Percentiles rank a stretch among this genome's conserved stretches.
phyloP scores from a whole-genome alignment of 2,329 filamentous ascomycete genomes.

The Colletotrichum karsti region DNA sequence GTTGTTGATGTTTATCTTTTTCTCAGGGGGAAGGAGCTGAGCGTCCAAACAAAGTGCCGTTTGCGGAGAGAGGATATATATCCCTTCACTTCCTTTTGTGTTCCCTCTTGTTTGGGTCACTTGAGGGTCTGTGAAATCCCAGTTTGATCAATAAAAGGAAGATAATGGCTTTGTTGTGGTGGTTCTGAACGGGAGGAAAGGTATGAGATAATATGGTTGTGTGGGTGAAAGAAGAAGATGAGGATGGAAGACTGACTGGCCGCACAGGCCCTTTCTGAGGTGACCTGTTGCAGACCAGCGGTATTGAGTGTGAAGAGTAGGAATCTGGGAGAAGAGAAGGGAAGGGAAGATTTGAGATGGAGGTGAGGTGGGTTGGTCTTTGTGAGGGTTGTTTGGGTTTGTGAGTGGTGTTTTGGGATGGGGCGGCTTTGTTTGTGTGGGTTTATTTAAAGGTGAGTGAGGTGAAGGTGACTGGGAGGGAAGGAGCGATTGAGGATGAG shows the following conservation, averaged over 20 bases:
- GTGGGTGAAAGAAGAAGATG: neutral
- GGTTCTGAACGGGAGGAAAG: neutral
- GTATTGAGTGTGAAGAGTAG: neutral
- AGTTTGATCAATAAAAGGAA: neutral
- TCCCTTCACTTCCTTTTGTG: too few species aligned
- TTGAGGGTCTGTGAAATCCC: too few species aligned
- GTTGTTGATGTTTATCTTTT: too few species aligned
- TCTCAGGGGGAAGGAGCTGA: too few species aligned
- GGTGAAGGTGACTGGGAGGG: neutral
- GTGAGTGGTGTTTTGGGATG: neutral
- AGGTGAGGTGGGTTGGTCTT: too few species aligned
- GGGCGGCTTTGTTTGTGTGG: neutral
- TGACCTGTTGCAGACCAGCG: neutral
- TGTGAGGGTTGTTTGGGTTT: neutral
- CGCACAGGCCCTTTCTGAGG: neutral
- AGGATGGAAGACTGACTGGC: neutral
- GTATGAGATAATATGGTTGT: neutral
- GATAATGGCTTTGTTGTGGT: neutral
- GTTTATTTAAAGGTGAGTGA: neutral
- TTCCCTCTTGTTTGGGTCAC: too few species aligned
- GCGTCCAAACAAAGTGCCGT: too few species aligned
- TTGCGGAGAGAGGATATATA: too few species aligned
- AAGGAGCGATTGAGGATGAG: neutral
- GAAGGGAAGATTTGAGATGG: fast-evolving
- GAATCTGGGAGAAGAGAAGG: neutral